Evolutionary conservation across 768 basidiomycete species (phyloP).

Genomic region (Termitomyces sp.): DNA sequence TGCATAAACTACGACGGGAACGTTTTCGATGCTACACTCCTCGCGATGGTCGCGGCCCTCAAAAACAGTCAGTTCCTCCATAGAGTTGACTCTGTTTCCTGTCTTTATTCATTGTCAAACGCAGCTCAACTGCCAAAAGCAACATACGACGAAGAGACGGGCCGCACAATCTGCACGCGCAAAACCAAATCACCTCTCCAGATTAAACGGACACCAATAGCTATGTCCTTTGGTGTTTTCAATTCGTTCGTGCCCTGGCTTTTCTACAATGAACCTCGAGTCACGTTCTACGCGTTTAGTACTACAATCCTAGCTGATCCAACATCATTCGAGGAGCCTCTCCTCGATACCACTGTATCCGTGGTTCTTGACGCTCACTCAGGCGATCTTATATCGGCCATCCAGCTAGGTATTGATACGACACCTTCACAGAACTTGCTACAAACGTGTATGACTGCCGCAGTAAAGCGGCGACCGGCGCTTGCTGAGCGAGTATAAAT

Average conservation of each 20-base stretch:
- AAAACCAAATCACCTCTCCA: constrained; percentile 39
- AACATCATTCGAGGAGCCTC: constrained; percentile 85
- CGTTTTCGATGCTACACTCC: constrained; percentile 82
- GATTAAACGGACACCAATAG: constrained; percentile 40
- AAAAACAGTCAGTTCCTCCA: constrained; percentile 60
- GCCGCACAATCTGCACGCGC: constrained; percentile 58
- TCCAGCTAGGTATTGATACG: constrained; percentile 48
- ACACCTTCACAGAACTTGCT: constrained; percentile 18
- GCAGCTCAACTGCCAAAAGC: constrained; percentile 71
- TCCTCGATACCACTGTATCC: constrained; percentile 69
- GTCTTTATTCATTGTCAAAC: background rate
- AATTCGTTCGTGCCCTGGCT: constrained; percentile 50
- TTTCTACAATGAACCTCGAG: background rate
- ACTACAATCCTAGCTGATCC: constrained; percentile 66
- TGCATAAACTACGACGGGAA: constrained; percentile 99
- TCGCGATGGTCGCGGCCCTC: constrained; percentile 86
- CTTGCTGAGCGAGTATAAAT: constrained; percentile 4
- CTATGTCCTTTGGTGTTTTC: constrained; percentile 76
- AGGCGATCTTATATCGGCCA: constrained; percentile 43
- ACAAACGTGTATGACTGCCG: constrained; percentile 20
- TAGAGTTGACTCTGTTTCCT: background rate
- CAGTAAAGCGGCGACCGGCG: constrained; percentile 15
- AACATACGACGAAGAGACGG: constrained; percentile 62
- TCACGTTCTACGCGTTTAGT: background rate
- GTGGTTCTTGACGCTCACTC: constrained; percentile 49